Evolutionary conservation across 148 eudicot genomes (phyloP).

Genomic region (Rheum nobile): DNA sequence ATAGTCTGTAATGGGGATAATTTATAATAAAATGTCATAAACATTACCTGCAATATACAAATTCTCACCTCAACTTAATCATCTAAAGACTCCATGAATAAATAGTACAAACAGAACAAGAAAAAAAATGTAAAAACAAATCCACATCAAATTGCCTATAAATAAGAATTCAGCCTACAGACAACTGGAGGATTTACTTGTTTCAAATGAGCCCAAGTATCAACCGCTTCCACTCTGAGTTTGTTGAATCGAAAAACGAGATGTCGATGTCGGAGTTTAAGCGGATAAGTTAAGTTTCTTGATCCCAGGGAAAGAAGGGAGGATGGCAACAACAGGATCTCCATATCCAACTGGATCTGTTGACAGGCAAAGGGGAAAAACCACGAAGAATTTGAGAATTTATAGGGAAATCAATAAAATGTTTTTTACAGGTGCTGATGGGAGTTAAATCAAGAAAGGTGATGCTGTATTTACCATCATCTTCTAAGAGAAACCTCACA

Average conservation of each 20-base stretch:
- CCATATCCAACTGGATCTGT: conserved; percentile 83
- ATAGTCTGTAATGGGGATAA: not conserved
- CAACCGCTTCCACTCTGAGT: not conserved
- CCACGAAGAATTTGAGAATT: not conserved
- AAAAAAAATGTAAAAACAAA: not conserved
- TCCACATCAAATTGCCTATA: not conserved
- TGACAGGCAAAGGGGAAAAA: not conserved
- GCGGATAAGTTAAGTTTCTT: conserved; percentile 26
- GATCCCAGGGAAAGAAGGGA: conserved; percentile 87
- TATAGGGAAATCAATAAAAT: not conserved
- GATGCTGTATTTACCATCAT: conserved; percentile 56
- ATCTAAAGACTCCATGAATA: not conserved
- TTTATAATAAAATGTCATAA: not conserved
- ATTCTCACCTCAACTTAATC: not conserved
- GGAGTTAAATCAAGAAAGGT: not conserved
- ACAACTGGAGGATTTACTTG: conserved; percentile 1
- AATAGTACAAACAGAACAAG: not conserved
- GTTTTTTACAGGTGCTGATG: not conserved
- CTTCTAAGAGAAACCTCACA: conserved; percentile 55
- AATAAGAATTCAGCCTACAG: conserved; percentile 3
- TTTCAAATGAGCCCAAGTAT: not conserved
- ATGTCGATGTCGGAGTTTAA: not conserved
- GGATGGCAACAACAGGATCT: conserved; percentile 69
- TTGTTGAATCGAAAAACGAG: not conserved
- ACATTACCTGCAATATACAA: conserved; percentile 5